Percentiles rank a stretch among this genome's conserved stretches.
These are phyloP conservation scores for Heliosperma pusillum DNA, from an alignment of 148 eudicot species.

Conservation along the genomic window DNA sequence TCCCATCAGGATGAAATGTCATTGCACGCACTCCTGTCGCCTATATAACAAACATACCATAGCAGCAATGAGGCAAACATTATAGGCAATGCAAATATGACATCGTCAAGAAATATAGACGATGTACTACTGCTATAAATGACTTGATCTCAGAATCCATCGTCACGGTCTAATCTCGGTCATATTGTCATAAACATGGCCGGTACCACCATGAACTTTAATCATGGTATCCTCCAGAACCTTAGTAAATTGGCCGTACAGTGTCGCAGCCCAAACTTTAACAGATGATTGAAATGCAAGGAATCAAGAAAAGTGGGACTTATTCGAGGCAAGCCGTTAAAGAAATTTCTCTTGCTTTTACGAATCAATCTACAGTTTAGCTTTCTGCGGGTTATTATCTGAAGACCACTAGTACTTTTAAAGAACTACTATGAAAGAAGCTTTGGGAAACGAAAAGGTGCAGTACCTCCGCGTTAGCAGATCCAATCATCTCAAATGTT, in stretches of 20 bases:
- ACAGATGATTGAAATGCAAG: no score
- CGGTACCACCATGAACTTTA: no score
- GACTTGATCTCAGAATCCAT: no score
- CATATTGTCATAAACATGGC: no score
- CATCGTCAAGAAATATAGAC: not conserved
- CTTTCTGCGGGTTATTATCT: not conserved
- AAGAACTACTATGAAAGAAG: not conserved
- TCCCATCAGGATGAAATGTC: slow-evolving; percentile 91
- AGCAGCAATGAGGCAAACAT: slow-evolving; percentile 18
- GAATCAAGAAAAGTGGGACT: no score
- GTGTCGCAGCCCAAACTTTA: no score
- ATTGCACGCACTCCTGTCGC: slow-evolving; percentile 72
- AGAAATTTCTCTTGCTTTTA: not conserved
- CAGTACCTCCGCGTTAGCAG: slow-evolving; percentile 80
- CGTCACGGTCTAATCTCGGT: no score
- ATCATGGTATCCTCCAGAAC: no score
- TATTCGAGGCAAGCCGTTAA: not conserved
- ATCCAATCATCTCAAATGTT: slow-evolving; percentile 96
- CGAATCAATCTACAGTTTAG: not conserved
- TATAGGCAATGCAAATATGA: not conserved
- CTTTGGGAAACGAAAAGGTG: not conserved
- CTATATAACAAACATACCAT: slow-evolving; percentile 27
- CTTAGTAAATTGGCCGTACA: no score
- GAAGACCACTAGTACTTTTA: not conserved
- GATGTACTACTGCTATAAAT: not conserved